These are phyloP conservation scores for Cupressus sempervirens DNA, from an alignment of 75 land plant species.

Conservation along the genomic window DNA sequence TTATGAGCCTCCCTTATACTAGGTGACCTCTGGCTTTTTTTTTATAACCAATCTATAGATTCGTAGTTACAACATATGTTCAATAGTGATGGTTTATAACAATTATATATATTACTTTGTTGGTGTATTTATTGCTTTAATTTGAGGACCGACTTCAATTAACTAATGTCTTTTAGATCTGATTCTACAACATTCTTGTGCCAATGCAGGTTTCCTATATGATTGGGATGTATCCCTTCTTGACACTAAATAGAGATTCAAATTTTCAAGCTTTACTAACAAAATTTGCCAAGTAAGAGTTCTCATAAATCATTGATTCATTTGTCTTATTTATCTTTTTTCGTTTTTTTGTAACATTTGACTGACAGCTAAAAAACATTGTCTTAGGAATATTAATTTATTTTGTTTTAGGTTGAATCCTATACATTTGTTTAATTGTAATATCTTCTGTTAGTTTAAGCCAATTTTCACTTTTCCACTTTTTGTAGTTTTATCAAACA, in stretches of 20 bases:
- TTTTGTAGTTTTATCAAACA: too few species aligned
- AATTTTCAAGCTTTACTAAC: conserved; percentile 39
- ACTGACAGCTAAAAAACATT: background rate
- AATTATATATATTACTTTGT: background rate
- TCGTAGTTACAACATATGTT: background rate
- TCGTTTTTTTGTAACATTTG: background rate
- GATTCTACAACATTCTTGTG: background rate
- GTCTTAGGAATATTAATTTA: background rate
- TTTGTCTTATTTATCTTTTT: background rate
- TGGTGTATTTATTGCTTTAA: background rate
- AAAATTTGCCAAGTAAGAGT: conserved; percentile 41
- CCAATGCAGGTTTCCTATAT: conserved; percentile 49
- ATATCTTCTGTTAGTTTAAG: too few species aligned
- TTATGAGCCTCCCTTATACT: background rate
- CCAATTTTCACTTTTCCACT: too few species aligned
- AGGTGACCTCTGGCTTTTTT: background rate
- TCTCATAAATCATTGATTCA: background rate
- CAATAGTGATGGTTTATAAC: background rate
- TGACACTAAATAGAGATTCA: conserved; percentile 54
- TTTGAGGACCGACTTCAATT: background rate
- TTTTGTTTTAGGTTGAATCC: background rate
- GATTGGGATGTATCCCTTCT: conserved; percentile 76
- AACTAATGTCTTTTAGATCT: background rate
- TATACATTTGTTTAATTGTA: background rate
- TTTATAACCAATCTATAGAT: background rate